Evolutionary conservation across 176 grass and related monocot species (phyloP).

Genomic region (Carex cristatella): DNA sequence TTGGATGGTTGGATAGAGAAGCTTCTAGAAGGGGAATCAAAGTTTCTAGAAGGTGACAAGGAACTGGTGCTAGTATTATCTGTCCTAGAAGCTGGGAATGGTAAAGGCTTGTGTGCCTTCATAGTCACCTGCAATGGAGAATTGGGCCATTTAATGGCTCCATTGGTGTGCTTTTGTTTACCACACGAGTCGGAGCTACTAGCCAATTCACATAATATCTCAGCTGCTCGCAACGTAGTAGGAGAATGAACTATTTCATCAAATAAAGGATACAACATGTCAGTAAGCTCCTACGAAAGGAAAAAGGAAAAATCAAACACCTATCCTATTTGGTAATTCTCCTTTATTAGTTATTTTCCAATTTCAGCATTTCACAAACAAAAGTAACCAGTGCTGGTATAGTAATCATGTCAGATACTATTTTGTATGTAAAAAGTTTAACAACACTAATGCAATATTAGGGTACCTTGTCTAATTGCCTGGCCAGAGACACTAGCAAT

Average conservation of each 20-base stretch:
- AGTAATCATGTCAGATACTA: not conserved
- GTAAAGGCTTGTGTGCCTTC: conserved; percentile 64
- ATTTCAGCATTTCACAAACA: not conserved
- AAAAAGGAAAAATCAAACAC: not conserved
- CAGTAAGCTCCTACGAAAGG: not conserved
- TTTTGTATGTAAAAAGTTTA: not conserved
- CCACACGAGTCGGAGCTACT: conserved; percentile 29
- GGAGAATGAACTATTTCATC: conserved; percentile 35
- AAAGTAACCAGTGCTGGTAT: not conserved
- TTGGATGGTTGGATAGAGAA: conserved; percentile 19
- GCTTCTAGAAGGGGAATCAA: conserved; percentile 19
- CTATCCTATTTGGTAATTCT: not conserved
- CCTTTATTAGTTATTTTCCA: not conserved
- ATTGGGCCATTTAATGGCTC: conserved; percentile 56
- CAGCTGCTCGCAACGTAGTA: conserved; percentile 45
- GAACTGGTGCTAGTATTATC: conserved; percentile 45
- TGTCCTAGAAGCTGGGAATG: conserved; percentile 43
- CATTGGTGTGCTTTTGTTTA: conserved; percentile 36
- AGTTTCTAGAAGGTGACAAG: conserved; percentile 16
- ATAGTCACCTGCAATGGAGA: conserved; percentile 59
- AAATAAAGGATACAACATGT: conserved; percentile 1
- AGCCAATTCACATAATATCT: conserved; percentile 72
- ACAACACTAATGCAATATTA: not conserved
- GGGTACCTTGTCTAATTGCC: conserved; percentile 13
- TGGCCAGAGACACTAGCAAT: conserved; percentile 27